Base-by-base conservation (phyloP, 2,329 filamentous ascomycete species). In the Biscogniauxia marginata region DNA sequence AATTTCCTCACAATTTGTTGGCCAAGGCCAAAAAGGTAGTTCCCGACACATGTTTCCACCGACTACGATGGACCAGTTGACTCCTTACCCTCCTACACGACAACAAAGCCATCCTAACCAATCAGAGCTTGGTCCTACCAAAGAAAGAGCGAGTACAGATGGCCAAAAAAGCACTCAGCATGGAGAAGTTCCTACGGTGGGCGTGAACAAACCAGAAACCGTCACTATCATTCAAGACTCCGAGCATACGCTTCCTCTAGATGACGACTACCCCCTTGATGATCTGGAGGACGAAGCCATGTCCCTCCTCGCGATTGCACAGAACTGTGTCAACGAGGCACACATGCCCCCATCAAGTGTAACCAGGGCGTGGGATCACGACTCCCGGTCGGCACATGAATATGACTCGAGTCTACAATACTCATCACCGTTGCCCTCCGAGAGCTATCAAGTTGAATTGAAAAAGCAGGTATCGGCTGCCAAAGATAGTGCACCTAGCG, bases 331-430 rank as follows among this genome's bases (percentile, higher is more conserved):
- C 22, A 54, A 62, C 23, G 66, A 68, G 54, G 56, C 53, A 7
- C 59, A 65, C 13, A 57, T 70, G 22, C 67, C 69, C 3, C 69
- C 68, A 24, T 67, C 74, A 4, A 76, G 71, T 51, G 64, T 75
- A n/a, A 49, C 71, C 16, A 60, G 66, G 55, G 63, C 56, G 53
- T 70, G 69, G 61, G 68, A 72, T 46, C 58, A 65, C 45, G 68
- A 69, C 22, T 74, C 73, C 2, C 70, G 67, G 49, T 72, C 70
- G 7, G 69, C 64, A 3, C 63, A 65, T 7, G 70, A 72, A 46
- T 76, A 71, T 52, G 74, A 76, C 52, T 64, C 69, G n/a, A 67
- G 53, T 22, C 56, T 77, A 6, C 71, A 74, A 49, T 60, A 69
- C 49, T 75, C 72, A 7, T 69, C 75, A 16, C 68, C 68, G 19